Evolutionary conservation across 2,329 filamentous ascomycete species (phyloP).

Genomic region (Aureobasidium sp.): DNA sequence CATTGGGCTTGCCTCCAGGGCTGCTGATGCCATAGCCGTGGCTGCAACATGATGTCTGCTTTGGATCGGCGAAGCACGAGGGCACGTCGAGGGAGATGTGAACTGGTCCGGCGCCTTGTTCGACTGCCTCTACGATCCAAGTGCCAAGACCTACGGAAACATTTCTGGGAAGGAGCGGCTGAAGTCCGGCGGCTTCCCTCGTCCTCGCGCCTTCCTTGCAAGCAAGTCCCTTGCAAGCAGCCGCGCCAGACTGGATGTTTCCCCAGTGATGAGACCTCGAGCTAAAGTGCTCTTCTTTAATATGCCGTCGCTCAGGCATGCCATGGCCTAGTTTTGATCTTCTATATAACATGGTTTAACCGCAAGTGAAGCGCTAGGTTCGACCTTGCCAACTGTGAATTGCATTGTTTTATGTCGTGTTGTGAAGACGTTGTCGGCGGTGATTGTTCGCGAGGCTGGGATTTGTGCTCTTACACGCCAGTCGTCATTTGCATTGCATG

Average conservation of each 20-base stretch:
- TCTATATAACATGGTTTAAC: neutral
- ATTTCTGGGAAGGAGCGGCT: neutral
- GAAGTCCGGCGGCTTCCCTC: neutral
- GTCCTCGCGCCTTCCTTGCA: neutral
- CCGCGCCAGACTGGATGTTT: neutral
- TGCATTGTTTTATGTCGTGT: conserved; percentile 5
- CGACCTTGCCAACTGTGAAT: neutral
- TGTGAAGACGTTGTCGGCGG: conserved; percentile 3
- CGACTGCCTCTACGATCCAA: neutral
- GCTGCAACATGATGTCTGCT: conserved; percentile 53
- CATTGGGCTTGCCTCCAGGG: conserved; percentile 40
- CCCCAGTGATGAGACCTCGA: conserved; percentile 4
- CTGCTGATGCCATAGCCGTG: conserved; percentile 46
- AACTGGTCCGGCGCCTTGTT: conserved; percentile 1
- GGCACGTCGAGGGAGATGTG: neutral
- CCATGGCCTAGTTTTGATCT: neutral
- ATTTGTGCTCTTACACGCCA: conserved; percentile 3
- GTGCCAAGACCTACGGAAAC: conserved; percentile 5
- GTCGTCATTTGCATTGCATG: conserved; percentile 2
- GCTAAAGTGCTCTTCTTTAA: neutral
- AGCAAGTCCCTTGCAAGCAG: neutral
- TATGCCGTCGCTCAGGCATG: neutral
- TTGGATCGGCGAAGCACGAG: neutral
- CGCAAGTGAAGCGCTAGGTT: neutral
- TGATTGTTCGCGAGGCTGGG: conserved; percentile 1